A percentile compares a stretch with the other conserved stretches of the same genome.
These are phyloP conservation scores for Acanthamoeba healyi DNA, from an alignment of 208 protist species.

Conservation along the genomic window DNA sequence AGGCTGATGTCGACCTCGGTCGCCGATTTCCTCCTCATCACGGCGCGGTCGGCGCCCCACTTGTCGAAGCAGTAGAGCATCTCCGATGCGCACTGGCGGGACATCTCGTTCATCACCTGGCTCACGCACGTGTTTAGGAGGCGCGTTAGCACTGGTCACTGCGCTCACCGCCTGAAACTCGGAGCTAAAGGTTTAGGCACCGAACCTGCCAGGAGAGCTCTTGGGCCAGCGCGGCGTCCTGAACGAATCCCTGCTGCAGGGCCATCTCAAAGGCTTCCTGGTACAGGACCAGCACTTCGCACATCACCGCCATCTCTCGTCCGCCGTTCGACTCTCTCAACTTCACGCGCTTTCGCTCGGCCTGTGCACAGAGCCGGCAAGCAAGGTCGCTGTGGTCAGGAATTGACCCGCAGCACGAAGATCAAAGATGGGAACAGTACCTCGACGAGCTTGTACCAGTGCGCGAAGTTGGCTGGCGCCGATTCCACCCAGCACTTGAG, in stretches of 20 bases:
- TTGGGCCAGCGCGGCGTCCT: constrained; percentile 64
- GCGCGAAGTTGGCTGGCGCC: constrained; percentile 36
- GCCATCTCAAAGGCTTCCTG: constrained; percentile 17
- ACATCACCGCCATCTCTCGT: neutral
- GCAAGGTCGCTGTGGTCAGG: too few species aligned
- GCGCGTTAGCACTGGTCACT: too few species aligned
- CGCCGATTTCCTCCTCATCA: neutral
- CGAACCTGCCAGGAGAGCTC: constrained; percentile 59
- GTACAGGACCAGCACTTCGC: neutral
- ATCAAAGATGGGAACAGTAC: neutral
- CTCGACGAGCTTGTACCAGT: constrained; percentile 48
- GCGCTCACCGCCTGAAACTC: too few species aligned
- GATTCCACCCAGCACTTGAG: constrained; percentile 23
- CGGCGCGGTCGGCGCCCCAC: neutral
- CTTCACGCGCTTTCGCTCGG: neutral
- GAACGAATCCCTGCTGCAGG: neutral
- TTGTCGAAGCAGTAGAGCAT: neutral
- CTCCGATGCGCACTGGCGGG: neutral
- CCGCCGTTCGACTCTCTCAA: neutral
- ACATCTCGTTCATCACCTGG: constrained; percentile 5
- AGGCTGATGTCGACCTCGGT: neutral
- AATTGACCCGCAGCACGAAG: too few species aligned
- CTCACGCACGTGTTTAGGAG: too few species aligned
- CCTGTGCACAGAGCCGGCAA: neutral
- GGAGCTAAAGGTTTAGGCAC: too few species aligned